phyloP scores from a whole-genome alignment of 495 filamentous ascomycete genomes.

The Penicillium angulare region DNA sequence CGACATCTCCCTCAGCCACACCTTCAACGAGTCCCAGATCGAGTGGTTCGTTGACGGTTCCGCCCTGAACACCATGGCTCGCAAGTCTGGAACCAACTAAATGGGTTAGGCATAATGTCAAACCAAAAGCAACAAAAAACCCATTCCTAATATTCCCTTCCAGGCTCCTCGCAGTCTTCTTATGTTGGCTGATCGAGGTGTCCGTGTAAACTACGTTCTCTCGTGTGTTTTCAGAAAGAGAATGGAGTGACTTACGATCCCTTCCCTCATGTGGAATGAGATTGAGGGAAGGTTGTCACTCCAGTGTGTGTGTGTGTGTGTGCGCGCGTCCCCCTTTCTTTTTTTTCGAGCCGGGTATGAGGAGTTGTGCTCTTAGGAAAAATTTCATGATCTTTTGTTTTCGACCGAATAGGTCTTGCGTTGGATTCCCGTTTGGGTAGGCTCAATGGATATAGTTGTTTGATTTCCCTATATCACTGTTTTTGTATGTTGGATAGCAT shows the following conservation, averaged over 20 bases:
- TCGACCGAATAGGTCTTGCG: constrained; percentile 30
- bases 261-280: neutral
- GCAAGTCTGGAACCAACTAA: constrained; percentile 55
- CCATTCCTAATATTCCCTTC: neutral
- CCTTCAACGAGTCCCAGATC: constrained; percentile 95
- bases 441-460: constrained; percentile 48
- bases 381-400: constrained; percentile 45
- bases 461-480: constrained; percentile 40
- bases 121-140: too few species aligned
- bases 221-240: constrained; percentile 21
- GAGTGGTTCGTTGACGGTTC: constrained; percentile 98
- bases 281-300: constrained; percentile 1
- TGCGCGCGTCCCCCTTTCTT: too few species aligned
- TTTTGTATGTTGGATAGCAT: constrained; percentile 42
- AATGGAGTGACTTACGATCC: constrained; percentile 5
- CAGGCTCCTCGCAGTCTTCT: constrained; percentile 1
- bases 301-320: constrained; percentile 6
- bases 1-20: constrained; percentile 84
- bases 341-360: constrained; percentile 27
- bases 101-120: too few species aligned
- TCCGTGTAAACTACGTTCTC: constrained; percentile 37
- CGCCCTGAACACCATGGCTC: constrained; percentile 96
- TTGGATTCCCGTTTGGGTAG: constrained; percentile 40
- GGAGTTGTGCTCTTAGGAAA: constrained; percentile 41
- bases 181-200: constrained; percentile 2